These are phyloP conservation scores for Alternaria gaisen DNA, from an alignment of 2,329 filamentous ascomycete species.

Conservation along the genomic window DNA sequence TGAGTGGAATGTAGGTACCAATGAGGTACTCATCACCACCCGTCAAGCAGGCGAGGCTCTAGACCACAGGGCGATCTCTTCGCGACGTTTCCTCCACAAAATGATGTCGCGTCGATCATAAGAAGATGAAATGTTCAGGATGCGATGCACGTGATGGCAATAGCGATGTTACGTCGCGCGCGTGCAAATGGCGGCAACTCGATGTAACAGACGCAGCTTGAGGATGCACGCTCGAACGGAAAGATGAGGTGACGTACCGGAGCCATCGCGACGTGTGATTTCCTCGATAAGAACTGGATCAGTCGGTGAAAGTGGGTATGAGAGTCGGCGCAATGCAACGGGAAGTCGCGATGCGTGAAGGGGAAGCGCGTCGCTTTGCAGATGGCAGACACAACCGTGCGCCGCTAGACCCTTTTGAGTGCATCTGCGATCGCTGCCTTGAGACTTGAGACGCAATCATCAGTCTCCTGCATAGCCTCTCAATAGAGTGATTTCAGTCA, in stretches of 20 bases:
- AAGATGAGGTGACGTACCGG: conserved; percentile 40
- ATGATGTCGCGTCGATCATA: not conserved
- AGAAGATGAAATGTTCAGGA: conserved; percentile 4
- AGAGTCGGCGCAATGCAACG: conserved; percentile 32
- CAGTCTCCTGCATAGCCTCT: too few relatives aligned
- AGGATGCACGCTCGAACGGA: conserved; percentile 4
- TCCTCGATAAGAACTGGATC: conserved; percentile 26
- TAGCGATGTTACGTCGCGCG: conserved; percentile 19
- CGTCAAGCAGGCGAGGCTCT: not conserved
- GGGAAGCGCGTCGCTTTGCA: conserved; percentile 43
- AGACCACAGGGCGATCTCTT: not conserved
- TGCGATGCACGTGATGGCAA: conserved; percentile 12
- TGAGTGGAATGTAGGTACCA: not conserved
- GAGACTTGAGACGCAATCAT: not conserved
- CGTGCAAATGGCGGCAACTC: not conserved
- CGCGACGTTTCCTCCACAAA: not conserved
- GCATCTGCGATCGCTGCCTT: not conserved
- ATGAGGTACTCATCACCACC: not conserved
- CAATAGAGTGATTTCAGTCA: too few relatives aligned
- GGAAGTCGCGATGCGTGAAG: conserved; percentile 46
- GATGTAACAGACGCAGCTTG: conserved; percentile 5
- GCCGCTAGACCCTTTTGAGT: conserved; percentile 20
- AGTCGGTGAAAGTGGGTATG: conserved; percentile 29
- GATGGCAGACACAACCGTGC: conserved; percentile 37
- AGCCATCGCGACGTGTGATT: conserved; percentile 38